Percentiles rank a stretch among this genome's conserved stretches.
These are phyloP conservation scores for Coelastrella sp. DNA, from an alignment of 139 green algal species.

Conservation along the genomic window DNA sequence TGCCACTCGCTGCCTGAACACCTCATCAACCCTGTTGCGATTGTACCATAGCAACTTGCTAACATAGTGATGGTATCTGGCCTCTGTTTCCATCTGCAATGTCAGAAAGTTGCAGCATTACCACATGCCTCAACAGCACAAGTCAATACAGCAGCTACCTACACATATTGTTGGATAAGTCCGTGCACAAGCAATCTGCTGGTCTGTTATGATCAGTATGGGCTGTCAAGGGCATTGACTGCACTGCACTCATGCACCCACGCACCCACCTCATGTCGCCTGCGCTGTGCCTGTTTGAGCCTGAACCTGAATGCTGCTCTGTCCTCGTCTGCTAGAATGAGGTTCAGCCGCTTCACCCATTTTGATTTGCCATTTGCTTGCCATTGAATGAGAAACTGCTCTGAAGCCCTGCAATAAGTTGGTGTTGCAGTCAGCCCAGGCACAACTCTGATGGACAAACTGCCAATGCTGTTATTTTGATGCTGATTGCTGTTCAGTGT, in stretches of 20 bases:
- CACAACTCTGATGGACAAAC: background rate
- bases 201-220: background rate
- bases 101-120: background rate
- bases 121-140: background rate
- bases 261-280: slow-evolving; percentile 52
- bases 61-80: slow-evolving; percentile 71
- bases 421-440: background rate
- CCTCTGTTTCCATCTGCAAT: slow-evolving; percentile 63
- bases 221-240: background rate
- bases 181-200: background rate
- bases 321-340: slow-evolving; percentile 75
- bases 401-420: slow-evolving; percentile 49
- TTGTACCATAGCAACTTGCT: slow-evolving; percentile 65
- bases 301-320: slow-evolving; percentile 61
- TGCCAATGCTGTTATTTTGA: background rate
- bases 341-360: slow-evolving; percentile 79
- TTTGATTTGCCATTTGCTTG: slow-evolving; percentile 63
- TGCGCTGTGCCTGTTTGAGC: slow-evolving; percentile 50
- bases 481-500: no score
- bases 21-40: slow-evolving; percentile 64
- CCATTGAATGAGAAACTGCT: slow-evolving; percentile 74
- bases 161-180: background rate
- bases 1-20: slow-evolving; percentile 52
- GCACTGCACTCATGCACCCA: background rate
- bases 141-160: background rate